A percentile compares a stretch with the other conserved stretches of the same genome.
Conservation (phyloP, 2,329 filamentous ascomycete genomes). For the Apiospora sp. region DNA sequence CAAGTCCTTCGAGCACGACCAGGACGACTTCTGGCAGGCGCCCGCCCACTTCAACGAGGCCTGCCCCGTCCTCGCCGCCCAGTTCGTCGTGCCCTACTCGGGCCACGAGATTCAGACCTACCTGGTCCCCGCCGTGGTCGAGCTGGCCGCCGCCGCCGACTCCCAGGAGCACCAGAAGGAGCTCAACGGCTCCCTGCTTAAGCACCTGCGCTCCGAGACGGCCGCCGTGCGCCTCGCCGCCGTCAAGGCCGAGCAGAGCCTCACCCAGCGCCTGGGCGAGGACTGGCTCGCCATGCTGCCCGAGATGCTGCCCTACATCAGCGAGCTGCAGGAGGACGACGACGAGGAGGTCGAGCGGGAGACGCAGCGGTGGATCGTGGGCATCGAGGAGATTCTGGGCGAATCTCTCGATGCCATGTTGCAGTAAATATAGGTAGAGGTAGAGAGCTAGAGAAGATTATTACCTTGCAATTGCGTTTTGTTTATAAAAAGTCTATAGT, state of each 20-base stretch:
- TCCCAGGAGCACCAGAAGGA: constrained; percentile 91
- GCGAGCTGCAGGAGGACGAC: constrained; percentile 94
- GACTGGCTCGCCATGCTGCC: constrained; percentile 90
- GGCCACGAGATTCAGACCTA: constrained; percentile 54
- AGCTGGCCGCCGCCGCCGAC: constrained; percentile 81
- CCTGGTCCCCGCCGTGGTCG: constrained; percentile 78
- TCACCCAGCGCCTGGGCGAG: constrained; percentile 84
- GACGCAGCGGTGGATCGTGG: constrained; percentile 87
- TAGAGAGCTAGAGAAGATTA: background rate
- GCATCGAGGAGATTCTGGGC: constrained; percentile 87
- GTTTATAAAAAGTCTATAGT: background rate
- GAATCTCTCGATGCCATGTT: constrained; percentile 94
- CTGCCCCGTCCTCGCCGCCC: constrained; percentile 75
- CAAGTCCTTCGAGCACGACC: constrained; percentile 85
- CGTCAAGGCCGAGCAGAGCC: constrained; percentile 79
- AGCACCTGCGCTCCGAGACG: constrained; percentile 77
- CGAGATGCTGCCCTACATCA: constrained; percentile 96
- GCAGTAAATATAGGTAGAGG: constrained; percentile 60
- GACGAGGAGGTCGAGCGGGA: constrained; percentile 92
- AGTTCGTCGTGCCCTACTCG: constrained; percentile 61
- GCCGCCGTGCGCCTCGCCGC: constrained; percentile 79
- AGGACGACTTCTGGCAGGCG: constrained; percentile 95
- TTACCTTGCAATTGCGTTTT: background rate
- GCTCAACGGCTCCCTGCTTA: constrained; percentile 80
- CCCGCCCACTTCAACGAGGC: constrained; percentile 85